Conservation (phyloP, 176 grass and related monocot genomes). For the Olyra latifolia region DNA sequence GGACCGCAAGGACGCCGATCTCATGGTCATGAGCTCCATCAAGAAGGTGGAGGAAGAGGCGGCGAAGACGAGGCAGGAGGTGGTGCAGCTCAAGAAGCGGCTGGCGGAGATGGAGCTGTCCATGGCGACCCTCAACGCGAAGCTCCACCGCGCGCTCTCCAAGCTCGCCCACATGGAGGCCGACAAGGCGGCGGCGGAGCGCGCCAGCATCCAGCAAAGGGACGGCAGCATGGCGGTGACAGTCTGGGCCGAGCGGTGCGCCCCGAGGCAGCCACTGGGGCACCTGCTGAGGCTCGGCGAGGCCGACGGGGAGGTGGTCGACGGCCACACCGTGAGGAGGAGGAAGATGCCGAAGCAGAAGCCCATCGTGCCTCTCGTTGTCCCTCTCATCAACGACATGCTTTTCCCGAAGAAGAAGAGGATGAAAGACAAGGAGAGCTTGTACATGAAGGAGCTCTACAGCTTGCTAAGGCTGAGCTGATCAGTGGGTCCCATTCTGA, state of each 20-base stretch:
- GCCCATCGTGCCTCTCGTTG: slow-evolving; percentile 65
- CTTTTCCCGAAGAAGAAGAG: slow-evolving; percentile 60
- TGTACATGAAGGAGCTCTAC: slow-evolving; percentile 68
- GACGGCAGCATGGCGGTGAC: slow-evolving; percentile 20
- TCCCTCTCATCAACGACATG: slow-evolving; percentile 48
- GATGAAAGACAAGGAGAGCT: slow-evolving; percentile 46
- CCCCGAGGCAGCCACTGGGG: slow-evolving; percentile 23
- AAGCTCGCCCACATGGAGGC: slow-evolving; percentile 72
- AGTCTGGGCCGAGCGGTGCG: slow-evolving; percentile 27
- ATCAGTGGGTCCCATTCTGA: background rate
- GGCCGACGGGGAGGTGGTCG: slow-evolving; percentile 13
- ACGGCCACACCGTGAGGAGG: background rate
- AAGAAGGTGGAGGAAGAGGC: slow-evolving; percentile 69
- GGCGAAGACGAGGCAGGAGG: slow-evolving; percentile 59
- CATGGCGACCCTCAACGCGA: slow-evolving; percentile 65
- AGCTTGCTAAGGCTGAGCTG: slow-evolving; percentile 51
- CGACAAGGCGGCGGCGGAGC: slow-evolving; percentile 46
- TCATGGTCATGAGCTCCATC: slow-evolving; percentile 47
- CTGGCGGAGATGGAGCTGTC: slow-evolving; percentile 58
- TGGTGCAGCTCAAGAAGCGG: slow-evolving; percentile 63
- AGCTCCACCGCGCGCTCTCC: slow-evolving; percentile 61
- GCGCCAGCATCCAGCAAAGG: slow-evolving; percentile 25
- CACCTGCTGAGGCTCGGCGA: slow-evolving; percentile 57
- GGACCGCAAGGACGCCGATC: slow-evolving; percentile 20
- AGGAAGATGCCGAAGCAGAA: slow-evolving; percentile 70